Conservation (phyloP, 805 yeast species). For the Yarrowia sp. region DNA sequence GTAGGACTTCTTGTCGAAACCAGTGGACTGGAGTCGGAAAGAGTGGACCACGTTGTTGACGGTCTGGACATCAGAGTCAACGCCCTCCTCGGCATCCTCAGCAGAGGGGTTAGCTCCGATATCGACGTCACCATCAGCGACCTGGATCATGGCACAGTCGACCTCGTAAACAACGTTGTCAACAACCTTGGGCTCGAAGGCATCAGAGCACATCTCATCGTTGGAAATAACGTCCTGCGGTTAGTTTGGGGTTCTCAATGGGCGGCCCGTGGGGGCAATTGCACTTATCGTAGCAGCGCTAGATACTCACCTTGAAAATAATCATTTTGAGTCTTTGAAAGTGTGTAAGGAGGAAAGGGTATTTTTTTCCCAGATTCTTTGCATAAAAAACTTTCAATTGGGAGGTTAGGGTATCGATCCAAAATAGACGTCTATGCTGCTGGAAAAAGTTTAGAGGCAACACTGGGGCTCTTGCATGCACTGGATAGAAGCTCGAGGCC, state of each 20-base stretch:
- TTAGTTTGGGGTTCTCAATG: background rate
- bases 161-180: slow-evolving; percentile 95
- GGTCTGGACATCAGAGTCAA: slow-evolving; percentile 82
- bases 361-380: background rate
- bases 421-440: background rate
- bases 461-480: background rate
- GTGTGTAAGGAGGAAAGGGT: slow-evolving; percentile 22
- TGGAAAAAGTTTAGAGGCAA: slow-evolving; percentile 18
- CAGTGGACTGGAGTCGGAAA: slow-evolving; percentile 94
- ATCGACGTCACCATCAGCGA: slow-evolving; percentile 82
- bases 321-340: slow-evolving; percentile 15
- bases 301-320: slow-evolving; percentile 21
- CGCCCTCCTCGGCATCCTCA: slow-evolving; percentile 84
- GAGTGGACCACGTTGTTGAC: slow-evolving; percentile 99
- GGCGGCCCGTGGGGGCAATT: background rate
- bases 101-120: slow-evolving; percentile 99
- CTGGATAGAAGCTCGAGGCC: background rate
- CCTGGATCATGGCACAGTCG: slow-evolving; percentile 87
- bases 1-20: slow-evolving; percentile 97
- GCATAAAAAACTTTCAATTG: slow-evolving; percentile 10
- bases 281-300: background rate
- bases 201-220: slow-evolving; percentile 93
- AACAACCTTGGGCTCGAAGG: slow-evolving; percentile 84
- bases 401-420: slow-evolving; percentile 1
- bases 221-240: slow-evolving; percentile 77